phyloP scores from a whole-genome alignment of 208 protist species.

The Leishmania major region DNA sequence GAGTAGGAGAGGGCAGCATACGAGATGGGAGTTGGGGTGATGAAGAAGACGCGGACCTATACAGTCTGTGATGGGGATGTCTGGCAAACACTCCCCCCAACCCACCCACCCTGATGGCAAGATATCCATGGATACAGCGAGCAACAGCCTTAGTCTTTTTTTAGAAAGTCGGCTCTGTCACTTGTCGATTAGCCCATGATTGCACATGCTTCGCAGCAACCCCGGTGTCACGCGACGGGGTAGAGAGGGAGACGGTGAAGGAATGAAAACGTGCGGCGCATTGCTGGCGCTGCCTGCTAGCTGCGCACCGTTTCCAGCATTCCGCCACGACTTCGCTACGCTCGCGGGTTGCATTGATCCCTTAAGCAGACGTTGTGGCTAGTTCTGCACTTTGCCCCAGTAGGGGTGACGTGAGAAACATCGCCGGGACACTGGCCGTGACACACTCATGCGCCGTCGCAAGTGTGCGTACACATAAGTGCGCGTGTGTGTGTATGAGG shows the following conservation, averaged over 20 bases:
- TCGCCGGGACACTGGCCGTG: neutral
- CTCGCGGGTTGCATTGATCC: neutral
- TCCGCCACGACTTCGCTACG: neutral
- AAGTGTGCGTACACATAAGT: neutral
- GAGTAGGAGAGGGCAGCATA: neutral
- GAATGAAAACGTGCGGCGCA: neutral
- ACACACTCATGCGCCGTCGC: neutral
- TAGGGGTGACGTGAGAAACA: neutral
- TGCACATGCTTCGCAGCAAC: neutral
- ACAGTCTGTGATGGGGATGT: neutral
- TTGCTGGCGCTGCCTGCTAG: neutral
- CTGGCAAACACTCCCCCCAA: neutral
- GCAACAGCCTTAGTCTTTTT: neutral
- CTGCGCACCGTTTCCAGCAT: neutral
- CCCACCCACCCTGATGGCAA: neutral
- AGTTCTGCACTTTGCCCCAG: too few relatives aligned
- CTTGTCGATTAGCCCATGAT: neutral
- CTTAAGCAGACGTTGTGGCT: neutral
- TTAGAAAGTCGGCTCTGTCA: neutral
- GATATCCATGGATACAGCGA: neutral
- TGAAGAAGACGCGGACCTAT: neutral
- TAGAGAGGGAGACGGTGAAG: neutral
- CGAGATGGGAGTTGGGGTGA: neutral
- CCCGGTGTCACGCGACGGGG: neutral
- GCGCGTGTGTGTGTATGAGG: neutral